A percentile compares a stretch with the other conserved stretches of the same genome.
Evolutionary conservation across 2,329 filamentous ascomycete species (phyloP).

Genomic region (Simplicillium aogashimaense): DNA sequence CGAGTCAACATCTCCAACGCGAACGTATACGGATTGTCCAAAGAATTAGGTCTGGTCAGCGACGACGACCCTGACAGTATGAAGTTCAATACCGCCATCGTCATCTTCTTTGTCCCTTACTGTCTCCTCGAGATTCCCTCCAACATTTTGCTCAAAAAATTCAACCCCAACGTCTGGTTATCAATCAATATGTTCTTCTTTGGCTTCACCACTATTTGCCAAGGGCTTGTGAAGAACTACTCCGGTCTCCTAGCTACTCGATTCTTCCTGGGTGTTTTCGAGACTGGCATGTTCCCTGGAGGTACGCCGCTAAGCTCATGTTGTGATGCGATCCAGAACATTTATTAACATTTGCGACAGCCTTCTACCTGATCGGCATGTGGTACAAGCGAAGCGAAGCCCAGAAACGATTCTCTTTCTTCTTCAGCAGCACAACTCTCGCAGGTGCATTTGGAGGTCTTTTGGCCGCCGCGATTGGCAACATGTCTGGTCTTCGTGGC

Average conservation of each 20-base stretch:
- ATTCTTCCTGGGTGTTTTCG: conserved; percentile 75
- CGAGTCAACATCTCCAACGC: conserved; percentile 77
- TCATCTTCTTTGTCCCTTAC: conserved; percentile 77
- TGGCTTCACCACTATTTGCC: conserved; percentile 62
- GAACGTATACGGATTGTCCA: conserved; percentile 51
- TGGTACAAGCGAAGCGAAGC: conserved; percentile 85
- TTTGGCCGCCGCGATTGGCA: conserved; percentile 77
- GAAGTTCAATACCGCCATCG: conserved; percentile 66
- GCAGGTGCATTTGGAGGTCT: conserved; percentile 81
- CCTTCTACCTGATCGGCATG: conserved; percentile 68
- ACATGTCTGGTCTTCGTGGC: conserved; percentile 62
- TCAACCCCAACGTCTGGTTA: conserved; percentile 58
- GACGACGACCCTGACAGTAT: conserved; percentile 36
- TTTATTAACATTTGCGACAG: conserved; percentile 17
- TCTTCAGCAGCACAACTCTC: conserved; percentile 75
- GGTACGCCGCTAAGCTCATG: conserved; percentile 13
- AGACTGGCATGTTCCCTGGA: conserved; percentile 60
- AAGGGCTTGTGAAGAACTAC: conserved; percentile 73
- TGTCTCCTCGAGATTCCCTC: conserved; percentile 60
- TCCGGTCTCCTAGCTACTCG: conserved; percentile 65
- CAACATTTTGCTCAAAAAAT: conserved; percentile 22
- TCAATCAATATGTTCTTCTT: conserved; percentile 79
- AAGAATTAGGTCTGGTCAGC: conserved; percentile 50
- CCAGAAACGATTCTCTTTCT: conserved; percentile 87
- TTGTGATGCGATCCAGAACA: not conserved